These are phyloP conservation scores for Exophiala bonariae DNA, from an alignment of 2,329 filamentous ascomycete species.

Conservation along the genomic window DNA sequence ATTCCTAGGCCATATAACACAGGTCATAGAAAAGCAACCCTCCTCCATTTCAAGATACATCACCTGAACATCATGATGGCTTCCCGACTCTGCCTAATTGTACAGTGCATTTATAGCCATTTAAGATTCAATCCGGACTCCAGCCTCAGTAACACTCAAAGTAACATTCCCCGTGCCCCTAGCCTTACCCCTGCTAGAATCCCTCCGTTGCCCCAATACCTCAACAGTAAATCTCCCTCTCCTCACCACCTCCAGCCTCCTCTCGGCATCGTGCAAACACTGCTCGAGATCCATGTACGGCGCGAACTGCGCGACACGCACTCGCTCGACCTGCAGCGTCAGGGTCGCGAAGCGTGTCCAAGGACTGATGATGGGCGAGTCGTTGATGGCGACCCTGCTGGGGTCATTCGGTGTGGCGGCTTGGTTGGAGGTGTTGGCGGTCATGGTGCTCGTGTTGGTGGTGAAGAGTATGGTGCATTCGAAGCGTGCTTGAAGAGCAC, in stretches of 20 bases:
- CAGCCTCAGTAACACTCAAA: constrained; percentile 9
- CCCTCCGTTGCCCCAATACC: too few species aligned
- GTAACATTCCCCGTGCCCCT: constrained; percentile 3
- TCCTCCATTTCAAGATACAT: too few species aligned
- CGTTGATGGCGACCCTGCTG: constrained; percentile 7
- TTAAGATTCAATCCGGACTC: too few species aligned
- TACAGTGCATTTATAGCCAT: too few species aligned
- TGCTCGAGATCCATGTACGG: constrained; percentile 34
- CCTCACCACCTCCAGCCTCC: constrained; percentile 36
- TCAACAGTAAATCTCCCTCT: constrained; percentile 8
- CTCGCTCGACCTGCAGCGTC: constrained; percentile 38
- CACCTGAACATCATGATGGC: too few species aligned
- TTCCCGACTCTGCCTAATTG: too few species aligned
- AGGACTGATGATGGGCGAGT: constrained; percentile 33
- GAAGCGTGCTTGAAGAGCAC: constrained; percentile 38
- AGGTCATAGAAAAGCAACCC: too few species aligned
- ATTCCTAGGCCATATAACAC: too few species aligned
- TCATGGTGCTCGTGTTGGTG: constrained; percentile 27
- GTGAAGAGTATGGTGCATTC: constrained; percentile 43
- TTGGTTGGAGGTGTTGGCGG: constrained; percentile 14
- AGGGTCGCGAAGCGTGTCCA: constrained; percentile 41
- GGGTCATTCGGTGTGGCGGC: constrained; percentile 8
- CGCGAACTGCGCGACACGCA: constrained; percentile 37
- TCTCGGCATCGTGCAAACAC: constrained; percentile 35
- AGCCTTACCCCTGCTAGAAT: not conserved